Percentiles rank a stretch among this genome's conserved stretches.
Evolutionary conservation across 2,329 filamentous ascomycete genomes (phyloP).

Genomic region (Clonostachys solani): DNA sequence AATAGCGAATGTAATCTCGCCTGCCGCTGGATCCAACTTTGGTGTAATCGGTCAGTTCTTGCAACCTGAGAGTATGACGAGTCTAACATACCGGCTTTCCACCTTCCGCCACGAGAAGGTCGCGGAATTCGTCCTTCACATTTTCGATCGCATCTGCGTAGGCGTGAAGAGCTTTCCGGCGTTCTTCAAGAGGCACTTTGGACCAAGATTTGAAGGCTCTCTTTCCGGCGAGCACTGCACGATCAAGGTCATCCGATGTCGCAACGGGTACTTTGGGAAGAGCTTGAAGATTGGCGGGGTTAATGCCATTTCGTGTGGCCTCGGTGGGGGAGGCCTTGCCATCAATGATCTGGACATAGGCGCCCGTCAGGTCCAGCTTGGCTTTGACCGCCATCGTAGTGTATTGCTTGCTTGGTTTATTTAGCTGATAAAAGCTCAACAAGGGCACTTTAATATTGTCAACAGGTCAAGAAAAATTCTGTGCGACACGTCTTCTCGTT

Average conservation of each 20-base stretch:
- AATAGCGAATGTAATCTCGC: not conserved
- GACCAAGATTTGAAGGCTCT: conserved; percentile 2
- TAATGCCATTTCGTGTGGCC: not conserved
- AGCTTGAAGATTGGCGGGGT: conserved; percentile 2
- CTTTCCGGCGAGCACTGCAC: conserved; percentile 1
- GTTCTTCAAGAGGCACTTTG: not conserved
- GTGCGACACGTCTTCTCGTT: too few species aligned
- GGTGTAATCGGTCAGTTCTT: too few species aligned
- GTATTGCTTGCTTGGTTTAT: too few species aligned
- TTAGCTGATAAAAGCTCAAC: too few species aligned
- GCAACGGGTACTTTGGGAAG: conserved; percentile 3
- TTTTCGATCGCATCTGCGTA: conserved; percentile 2
- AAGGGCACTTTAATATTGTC: too few species aligned
- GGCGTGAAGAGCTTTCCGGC: not conserved
- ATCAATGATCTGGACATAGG: too few species aligned
- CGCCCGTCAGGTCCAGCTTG: too few species aligned
- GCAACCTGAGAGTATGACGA: too few species aligned
- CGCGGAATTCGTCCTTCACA: not conserved
- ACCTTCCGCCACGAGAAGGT: conserved; percentile 1
- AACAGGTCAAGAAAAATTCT: too few species aligned
- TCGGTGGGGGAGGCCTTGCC: too few species aligned
- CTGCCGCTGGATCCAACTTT: not conserved
- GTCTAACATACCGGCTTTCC: conserved; percentile 1
- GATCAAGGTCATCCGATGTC: conserved; percentile 3
- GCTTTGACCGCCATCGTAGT: too few species aligned